Evolutionary conservation across 2,329 filamentous ascomycete genomes (phyloP).

Genomic region (Meredithiella fracta): DNA sequence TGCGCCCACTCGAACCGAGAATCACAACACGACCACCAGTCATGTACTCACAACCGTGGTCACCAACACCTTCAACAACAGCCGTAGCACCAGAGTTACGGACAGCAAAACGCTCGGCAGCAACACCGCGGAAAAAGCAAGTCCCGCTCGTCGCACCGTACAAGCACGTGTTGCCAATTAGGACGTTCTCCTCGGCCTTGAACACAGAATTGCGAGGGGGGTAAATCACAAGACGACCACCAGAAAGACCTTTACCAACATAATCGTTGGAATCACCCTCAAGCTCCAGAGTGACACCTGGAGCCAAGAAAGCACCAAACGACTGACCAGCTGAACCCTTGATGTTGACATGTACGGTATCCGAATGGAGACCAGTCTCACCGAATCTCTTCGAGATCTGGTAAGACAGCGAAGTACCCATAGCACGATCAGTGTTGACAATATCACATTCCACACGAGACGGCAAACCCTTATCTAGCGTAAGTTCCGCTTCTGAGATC

Average conservation of each 20-base stretch:
- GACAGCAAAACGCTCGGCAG: slow-evolving; percentile 90
- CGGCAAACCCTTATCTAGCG: slow-evolving; percentile 83
- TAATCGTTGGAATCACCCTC: slow-evolving; percentile 96
- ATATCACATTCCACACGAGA: slow-evolving; percentile 91
- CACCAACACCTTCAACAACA: slow-evolving; percentile 91
- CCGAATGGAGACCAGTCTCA: slow-evolving; percentile 72
- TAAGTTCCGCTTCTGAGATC: slow-evolving; percentile 86
- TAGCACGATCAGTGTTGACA: slow-evolving; percentile 86
- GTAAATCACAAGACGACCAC: slow-evolving; percentile 84
- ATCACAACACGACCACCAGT: slow-evolving; percentile 82
- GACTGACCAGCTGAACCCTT: slow-evolving; percentile 94
- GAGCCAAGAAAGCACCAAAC: slow-evolving; percentile 84
- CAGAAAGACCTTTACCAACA: slow-evolving; percentile 87
- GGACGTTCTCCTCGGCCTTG: slow-evolving; percentile 89
- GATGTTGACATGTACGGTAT: slow-evolving; percentile 92
- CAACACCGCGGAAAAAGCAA: slow-evolving; percentile 93
- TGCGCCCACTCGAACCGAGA: slow-evolving; percentile 77
- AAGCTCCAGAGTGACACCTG: slow-evolving; percentile 84
- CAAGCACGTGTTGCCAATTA: slow-evolving; percentile 86
- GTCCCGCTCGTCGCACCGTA: slow-evolving; percentile 85
- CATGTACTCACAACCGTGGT: slow-evolving; percentile 98
- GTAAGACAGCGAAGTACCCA: slow-evolving; percentile 89
- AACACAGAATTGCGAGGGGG: slow-evolving; percentile 79
- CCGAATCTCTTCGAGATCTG: slow-evolving; percentile 88
- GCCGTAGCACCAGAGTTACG: slow-evolving; percentile 90